Evolutionary conservation across 352 stramenopile species (phyloP), one percentile per base, ranked within the genome.

Genomic region (Halophytophthora polymorphica): DNA sequence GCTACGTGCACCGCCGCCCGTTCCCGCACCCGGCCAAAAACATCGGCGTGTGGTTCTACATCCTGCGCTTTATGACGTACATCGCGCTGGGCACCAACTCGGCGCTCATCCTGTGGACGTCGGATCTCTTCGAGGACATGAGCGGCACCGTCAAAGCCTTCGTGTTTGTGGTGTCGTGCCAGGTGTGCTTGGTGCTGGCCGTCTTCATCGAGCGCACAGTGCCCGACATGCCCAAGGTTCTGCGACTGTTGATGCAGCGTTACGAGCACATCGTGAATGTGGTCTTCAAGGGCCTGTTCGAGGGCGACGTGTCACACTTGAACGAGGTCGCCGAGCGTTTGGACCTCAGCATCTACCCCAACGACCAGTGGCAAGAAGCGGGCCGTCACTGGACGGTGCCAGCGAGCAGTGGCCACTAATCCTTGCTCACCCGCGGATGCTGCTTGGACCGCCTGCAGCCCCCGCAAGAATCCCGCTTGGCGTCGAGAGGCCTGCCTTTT

Each of bases 41-140:
- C 68, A 97, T 98, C 66, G 92, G 93, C 41, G 90, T 94, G 31
- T 98, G 93, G 93, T 90, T 87, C 52, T 86, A 89, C 54, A 88
- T 91, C 52, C 50, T 93, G 34, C 73, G 81, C 14, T 77, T 88
- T 48, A 90, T 93, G 74, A 86, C 81, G 42, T 89, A 88, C 54
- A 79, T 89, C 18, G 64, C 83, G 6, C 56, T 93, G 17, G 77
- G 60, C n/a, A 93, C 83, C 25, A 93, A 93, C 60, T 69, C 76
- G 2, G 80, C 80, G 12, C 57, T 93, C 23, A 86, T 93, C 23
- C 47, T 93, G 22, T 93, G 81, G 73, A 90, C 83, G n/a, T 88
- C 82, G n/a, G 48, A 83, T 25, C 67, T 89, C 42, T 86, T 89
- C 42, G 44, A 78, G 23, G 53, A 78, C 36, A 58, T 71, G 59